Evolutionary conservation across 2,329 filamentous ascomycete species (phyloP), one percentile per base, ranked within the genome.

Genomic region (Dothistroma septosporum): DNA sequence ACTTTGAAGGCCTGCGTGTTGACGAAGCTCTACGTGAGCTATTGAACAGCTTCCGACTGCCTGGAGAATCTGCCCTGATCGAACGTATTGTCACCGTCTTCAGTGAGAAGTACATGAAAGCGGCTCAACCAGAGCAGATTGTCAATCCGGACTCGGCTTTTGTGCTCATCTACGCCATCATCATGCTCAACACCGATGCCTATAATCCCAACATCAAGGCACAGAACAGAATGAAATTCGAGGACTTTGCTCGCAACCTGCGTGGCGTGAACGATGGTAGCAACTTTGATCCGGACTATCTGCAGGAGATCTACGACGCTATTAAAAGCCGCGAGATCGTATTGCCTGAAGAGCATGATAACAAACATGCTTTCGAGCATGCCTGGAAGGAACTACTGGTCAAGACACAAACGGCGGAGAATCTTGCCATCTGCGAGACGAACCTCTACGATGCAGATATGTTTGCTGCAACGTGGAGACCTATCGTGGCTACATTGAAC

Each of bases 371-470:
- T 1, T 97, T 97, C 72, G 93, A 97, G 74, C 94, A 96, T 76
- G 93, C 94, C 1, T 99, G 94, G 94, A 93, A 93, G 74, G 94
- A 99, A 75, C 79, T 99, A 11, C 79, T 97, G 46, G 78, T 92
- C 65, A 97, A 97, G 77, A 88, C 92, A 0, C 87, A 90, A 66
- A 85, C 86, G 7, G 85, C 91, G 0, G 87, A 89, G 1, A 84
- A 87, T 55, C 80, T 97, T 49, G 79, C 89, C 35, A 80, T 93
- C 32, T 95, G 92, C 73, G 84, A 96, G 67, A 96, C 93, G 4
- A 97, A 97, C 72, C 87, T 96, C 44, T 99, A 91, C 75, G 95
- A 99, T 75, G 91, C 92, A 4, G 92, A 99, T 73, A 97, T 99
- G 91, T 99, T 99, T 74, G 87, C 89, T 60, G 89, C 92, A 22